Base-by-base conservation (phyloP, 768 basidiomycete species). In the Cyclocybe aegerita region DNA sequence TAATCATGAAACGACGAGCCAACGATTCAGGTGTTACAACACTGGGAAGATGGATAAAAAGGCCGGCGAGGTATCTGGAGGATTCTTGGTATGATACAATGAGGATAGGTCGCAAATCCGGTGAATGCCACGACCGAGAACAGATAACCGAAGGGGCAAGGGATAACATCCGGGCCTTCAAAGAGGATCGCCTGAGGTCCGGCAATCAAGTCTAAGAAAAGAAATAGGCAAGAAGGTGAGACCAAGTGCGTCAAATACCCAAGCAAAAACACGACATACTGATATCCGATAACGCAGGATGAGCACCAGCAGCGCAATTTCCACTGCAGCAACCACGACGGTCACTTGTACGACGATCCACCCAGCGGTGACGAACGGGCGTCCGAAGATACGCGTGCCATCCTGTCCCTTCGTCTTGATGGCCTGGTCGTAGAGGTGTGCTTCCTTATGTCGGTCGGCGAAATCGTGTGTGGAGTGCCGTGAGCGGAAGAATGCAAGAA, bases 291-390 rank as follows among this genome's bases (percentile, higher is more conserved):
- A 60, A 10, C 46, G 65, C 46, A 89, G 56, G 32, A 93, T 72
- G 39, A 93, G 72, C 1, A 80, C 77, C 7, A 93, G 68, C 38
- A 93, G 69, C 0, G 73, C 80, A 38, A 91, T 65, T 59, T 92
- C 88, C 12, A 88, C 78, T 0, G 70, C 70, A 1, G 79, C 77
- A 0, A 91, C 88, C 2, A 88, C 70, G 10, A 71, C 58, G 0
- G 83, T 74, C 6, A 92, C 79, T 9, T 76, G 70, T 3, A 88
- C 50, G 4, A 90, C 80, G 47, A 85, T 80, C 76, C 85, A 80
- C n/a, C 92, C 92, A 5, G 90, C 86, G 0, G 90, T 90, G 12
- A 85, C 64, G 61, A 93, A 93, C 1, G 88, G 88, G 9, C 87
- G 74, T 0, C 91, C 92, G 60, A 84, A 90, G 7, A 86, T 72